phyloP scores from a whole-genome alignment of 164 flowering plant species.

The Vitis labrusca region DNA sequence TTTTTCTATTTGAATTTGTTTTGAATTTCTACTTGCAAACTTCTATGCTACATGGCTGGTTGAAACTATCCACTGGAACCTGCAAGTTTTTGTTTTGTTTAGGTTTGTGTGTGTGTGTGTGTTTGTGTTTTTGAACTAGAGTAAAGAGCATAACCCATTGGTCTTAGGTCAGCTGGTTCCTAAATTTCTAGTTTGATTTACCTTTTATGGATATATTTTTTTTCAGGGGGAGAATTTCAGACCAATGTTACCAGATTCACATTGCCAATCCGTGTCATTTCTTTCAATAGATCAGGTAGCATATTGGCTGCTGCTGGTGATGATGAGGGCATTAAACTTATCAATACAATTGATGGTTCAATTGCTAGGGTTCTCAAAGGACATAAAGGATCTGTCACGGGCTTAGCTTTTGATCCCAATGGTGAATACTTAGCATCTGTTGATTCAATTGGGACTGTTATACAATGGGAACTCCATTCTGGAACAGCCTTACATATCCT shows the following conservation, averaged over 20 bases:
- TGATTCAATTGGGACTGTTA: conserved; percentile 81
- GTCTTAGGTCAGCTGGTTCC: neutral
- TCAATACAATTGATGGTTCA: conserved; percentile 89
- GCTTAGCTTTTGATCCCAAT: conserved; percentile 84
- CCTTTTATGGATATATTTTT: neutral
- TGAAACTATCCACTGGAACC: too few relatives aligned
- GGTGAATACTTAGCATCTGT: conserved; percentile 85
- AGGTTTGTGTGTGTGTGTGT: too few relatives aligned
- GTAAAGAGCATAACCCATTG: too few relatives aligned
- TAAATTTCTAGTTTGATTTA: neutral
- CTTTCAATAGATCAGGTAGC: conserved; percentile 87
- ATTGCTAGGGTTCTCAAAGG: conserved; percentile 93
- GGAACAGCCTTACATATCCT: conserved; percentile 65
- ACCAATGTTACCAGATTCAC: conserved; percentile 91
- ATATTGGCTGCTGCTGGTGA: conserved; percentile 97
- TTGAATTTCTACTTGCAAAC: too few relatives aligned
- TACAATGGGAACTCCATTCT: conserved; percentile 81
- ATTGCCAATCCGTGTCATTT: conserved; percentile 85
- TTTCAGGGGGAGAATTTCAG: conserved; percentile 89
- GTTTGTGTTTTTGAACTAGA: too few relatives aligned
- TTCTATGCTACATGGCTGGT: too few relatives aligned
- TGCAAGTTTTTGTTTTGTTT: too few relatives aligned
- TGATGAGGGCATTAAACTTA: conserved; percentile 93
- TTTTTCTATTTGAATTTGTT: too few relatives aligned
- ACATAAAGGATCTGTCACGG: conserved; percentile 76